These are phyloP conservation scores for Hemisphaericaspora subhashii DNA, from an alignment of 1,139 yeast species.

Conservation along the genomic window DNA sequence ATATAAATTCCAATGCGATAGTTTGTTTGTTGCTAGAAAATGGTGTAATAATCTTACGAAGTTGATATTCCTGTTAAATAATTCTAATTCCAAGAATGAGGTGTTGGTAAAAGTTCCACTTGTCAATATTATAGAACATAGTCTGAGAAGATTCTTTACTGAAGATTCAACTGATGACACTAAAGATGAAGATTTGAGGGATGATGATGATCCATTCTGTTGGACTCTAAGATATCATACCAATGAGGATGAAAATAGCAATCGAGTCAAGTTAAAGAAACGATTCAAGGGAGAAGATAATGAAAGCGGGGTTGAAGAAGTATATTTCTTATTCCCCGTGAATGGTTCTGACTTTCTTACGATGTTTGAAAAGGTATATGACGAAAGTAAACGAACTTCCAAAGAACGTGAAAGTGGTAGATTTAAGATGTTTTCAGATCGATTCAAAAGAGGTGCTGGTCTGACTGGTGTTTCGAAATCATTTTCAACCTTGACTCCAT, in stretches of 20 bases:
- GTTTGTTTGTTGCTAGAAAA: constrained; percentile 65
- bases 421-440: constrained; percentile 1
- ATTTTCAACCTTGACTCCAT: constrained; percentile 16
- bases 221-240: constrained; percentile 23
- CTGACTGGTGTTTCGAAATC: constrained; percentile 3
- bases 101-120: constrained; percentile 79
- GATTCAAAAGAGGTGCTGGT: background rate
- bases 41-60: constrained; percentile 81
- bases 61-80: constrained; percentile 62
- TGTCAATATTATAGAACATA: constrained; percentile 62
- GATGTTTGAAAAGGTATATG: constrained; percentile 22
- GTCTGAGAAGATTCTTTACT: constrained; percentile 28
- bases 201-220: constrained; percentile 22
- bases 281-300: constrained; percentile 8
- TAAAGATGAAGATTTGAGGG: constrained; percentile 13
- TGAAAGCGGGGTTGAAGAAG: constrained; percentile 56
- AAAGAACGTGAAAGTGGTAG: constrained; percentile 2
- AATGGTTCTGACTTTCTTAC: constrained; percentile 29
- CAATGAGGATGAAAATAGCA: constrained; percentile 5
- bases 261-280: constrained; percentile 9
- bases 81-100: constrained; percentile 67
- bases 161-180: constrained; percentile 16
- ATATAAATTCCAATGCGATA: constrained; percentile 73
- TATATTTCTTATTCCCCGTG: constrained; percentile 65
- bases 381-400: constrained; percentile 13